Conservation (phyloP, 2,329 filamentous ascomycete genomes). For the Colletotrichum chrysophilum region DNA sequence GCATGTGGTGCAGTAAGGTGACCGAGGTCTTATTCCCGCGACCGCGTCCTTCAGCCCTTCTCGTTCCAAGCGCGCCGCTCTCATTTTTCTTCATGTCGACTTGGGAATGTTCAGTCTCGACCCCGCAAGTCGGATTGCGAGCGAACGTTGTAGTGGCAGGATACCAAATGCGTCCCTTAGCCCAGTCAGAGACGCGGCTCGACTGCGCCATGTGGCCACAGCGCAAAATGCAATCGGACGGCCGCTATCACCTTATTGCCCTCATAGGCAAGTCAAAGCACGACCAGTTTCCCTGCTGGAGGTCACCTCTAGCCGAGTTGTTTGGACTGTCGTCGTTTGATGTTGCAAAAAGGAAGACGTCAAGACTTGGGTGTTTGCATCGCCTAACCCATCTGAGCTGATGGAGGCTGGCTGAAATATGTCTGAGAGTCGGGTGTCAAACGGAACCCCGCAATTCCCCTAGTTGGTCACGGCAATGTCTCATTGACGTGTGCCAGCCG, state of each 20-base stretch:
- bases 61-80: neutral
- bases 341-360: neutral
- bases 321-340: neutral
- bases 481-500: neutral
- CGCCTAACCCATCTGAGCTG: neutral
- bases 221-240: neutral
- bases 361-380: neutral
- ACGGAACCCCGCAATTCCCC: constrained; percentile 8
- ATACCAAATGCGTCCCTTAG: neutral
- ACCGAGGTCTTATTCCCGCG: neutral
- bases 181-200: neutral
- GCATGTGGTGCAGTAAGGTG: neutral
- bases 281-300: neutral
- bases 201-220: neutral
- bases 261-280: neutral
- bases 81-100: neutral
- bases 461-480: neutral
- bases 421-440: constrained; percentile 1
- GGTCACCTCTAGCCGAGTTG: neutral
- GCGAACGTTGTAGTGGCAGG: neutral
- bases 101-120: neutral
- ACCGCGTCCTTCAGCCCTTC: neutral
- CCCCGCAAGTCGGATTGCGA: neutral
- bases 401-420: neutral
- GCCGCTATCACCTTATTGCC: neutral